phyloP scores from a whole-genome alignment of 2,329 filamentous ascomycete species.

The Colletotrichum endophyticum region DNA sequence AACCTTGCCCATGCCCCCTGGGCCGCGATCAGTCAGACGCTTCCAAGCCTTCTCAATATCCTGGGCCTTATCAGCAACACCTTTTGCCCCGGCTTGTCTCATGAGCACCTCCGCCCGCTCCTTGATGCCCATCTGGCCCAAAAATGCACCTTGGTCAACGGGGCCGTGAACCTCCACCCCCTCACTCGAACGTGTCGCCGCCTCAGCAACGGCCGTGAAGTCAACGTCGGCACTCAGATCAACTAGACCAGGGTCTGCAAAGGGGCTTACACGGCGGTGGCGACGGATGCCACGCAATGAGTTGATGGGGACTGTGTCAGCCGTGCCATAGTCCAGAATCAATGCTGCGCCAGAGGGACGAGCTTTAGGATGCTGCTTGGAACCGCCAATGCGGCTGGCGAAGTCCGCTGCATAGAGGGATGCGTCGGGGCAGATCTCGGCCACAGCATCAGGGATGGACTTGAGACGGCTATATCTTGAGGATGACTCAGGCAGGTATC shows the following conservation, averaged over 20 bases:
- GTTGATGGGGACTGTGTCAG: conserved; percentile 80
- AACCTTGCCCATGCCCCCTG: conserved; percentile 88
- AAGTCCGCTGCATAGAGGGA: conserved; percentile 82
- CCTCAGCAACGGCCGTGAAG: conserved; percentile 84
- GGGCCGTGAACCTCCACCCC: conserved; percentile 93
- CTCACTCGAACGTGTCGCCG: conserved; percentile 75
- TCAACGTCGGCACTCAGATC: conserved; percentile 95
- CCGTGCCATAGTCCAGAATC: conserved; percentile 94
- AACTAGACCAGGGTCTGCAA: conserved; percentile 79
- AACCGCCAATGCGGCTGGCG: conserved; percentile 82
- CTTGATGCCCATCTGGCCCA: conserved; percentile 81
- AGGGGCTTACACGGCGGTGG: conserved; percentile 79
- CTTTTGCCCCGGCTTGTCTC: conserved; percentile 53
- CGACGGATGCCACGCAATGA: conserved; percentile 86
- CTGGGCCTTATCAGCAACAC: conserved; percentile 52
- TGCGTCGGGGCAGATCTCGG: conserved; percentile 91
- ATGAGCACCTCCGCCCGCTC: conserved; percentile 76
- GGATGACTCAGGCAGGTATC: conserved; percentile 84
- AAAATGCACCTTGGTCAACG: conserved; percentile 81
- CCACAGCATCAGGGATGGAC: conserved; percentile 68
- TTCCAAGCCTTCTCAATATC: conserved; percentile 78
- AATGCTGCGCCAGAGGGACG: conserved; percentile 82
- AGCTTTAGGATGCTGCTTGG: conserved; percentile 56
- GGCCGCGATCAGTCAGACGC: conserved; percentile 81
- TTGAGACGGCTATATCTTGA: conserved; percentile 80